phyloP scores from a whole-genome alignment of 2,329 filamentous ascomycete genomes.

The Xylogone sp. region DNA sequence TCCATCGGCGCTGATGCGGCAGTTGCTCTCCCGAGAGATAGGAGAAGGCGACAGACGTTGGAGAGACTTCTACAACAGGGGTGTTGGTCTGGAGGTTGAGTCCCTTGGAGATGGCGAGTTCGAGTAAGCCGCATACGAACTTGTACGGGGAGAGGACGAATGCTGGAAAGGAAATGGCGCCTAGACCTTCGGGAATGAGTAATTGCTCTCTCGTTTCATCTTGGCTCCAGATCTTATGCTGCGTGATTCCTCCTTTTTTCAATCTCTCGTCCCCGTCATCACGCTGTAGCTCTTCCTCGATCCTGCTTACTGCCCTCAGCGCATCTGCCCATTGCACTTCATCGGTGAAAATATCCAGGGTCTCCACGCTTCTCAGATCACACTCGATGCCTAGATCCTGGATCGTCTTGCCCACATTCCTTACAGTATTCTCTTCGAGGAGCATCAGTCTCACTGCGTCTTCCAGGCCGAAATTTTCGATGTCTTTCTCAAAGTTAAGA shows the following conservation, averaged over 20 bases:
- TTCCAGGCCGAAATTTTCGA: constrained; percentile 6
- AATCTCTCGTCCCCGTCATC: neutral
- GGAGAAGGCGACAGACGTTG: neutral
- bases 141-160: constrained; percentile 12
- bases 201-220: constrained; percentile 2
- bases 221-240: constrained; percentile 2
- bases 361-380: constrained; percentile 12
- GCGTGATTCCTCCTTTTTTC: too few species aligned
- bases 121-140: constrained; percentile 3
- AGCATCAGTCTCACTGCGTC: constrained; percentile 14
- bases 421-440: constrained; percentile 13
- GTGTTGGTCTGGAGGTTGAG: constrained; percentile 6
- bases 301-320: neutral
- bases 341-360: neutral
- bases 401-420: constrained; percentile 4
- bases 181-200: neutral
- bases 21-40: neutral
- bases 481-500: constrained; percentile 20
- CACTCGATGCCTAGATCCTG: constrained; percentile 1
- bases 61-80: constrained; percentile 13
- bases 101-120: neutral
- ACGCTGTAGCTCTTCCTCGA: neutral
- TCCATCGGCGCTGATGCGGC: neutral
- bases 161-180: constrained; percentile 3
- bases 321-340: neutral